These are phyloP conservation scores for Didymella exigua DNA, from an alignment of 2,329 filamentous ascomycete genomes.

Conservation along the genomic window DNA sequence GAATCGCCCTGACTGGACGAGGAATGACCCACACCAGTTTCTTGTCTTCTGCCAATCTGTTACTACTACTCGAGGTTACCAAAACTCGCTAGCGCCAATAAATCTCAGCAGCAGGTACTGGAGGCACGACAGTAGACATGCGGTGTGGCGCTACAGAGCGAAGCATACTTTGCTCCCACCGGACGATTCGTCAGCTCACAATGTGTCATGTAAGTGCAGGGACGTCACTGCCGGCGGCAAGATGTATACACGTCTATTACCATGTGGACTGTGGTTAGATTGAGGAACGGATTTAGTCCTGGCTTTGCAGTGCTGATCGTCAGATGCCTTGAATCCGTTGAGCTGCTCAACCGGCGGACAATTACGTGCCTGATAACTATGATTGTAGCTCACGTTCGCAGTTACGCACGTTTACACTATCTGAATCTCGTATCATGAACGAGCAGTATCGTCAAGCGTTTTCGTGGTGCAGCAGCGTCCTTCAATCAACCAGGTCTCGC, in stretches of 20 bases:
- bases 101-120: slow-evolving; percentile 2
- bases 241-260: neutral
- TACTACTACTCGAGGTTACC: neutral
- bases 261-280: neutral
- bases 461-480: neutral
- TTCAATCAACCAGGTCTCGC: neutral
- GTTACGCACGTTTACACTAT: neutral
- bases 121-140: neutral
- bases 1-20: neutral
- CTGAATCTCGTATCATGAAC: slow-evolving; percentile 5
- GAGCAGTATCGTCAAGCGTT: slow-evolving; percentile 2
- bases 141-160: neutral
- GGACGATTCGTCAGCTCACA: neutral
- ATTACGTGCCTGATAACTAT: neutral
- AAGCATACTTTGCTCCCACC: neutral
- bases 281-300: neutral
- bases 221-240: neutral
- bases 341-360: neutral
- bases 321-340: neutral
- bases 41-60: no score
- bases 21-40: neutral
- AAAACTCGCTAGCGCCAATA: neutral
- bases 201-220: neutral
- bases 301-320: neutral
- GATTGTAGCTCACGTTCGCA: neutral